Percentiles rank a stretch among this genome's conserved stretches.
phyloP scores from a whole-genome alignment of 768 basidiomycete species.

The Calocera cornea region DNA sequence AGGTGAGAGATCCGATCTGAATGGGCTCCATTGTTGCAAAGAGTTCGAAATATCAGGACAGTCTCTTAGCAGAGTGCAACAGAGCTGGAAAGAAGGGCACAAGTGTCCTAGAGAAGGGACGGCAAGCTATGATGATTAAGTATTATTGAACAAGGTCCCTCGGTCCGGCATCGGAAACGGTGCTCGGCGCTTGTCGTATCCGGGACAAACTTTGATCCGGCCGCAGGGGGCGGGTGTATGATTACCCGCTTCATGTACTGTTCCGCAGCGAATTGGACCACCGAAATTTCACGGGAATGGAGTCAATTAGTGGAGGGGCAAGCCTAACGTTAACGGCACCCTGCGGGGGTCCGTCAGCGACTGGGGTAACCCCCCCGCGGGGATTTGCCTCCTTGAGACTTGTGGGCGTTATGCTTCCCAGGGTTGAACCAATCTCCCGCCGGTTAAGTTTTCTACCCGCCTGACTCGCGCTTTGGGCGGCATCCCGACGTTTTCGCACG shows the following conservation, averaged over 20 bases:
- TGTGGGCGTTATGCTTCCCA: not conserved
- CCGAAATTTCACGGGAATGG: not conserved
- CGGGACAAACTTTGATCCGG: not conserved
- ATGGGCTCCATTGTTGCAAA: constrained; percentile 6
- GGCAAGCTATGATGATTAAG: not conserved
- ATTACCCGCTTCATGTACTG: not conserved
- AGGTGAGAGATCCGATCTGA: constrained; percentile 13
- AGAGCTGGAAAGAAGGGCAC: not conserved
- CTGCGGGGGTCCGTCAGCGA: not conserved
- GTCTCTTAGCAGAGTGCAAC: not conserved
- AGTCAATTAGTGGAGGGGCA: not conserved
- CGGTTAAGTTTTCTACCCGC: not conserved
- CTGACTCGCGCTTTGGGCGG: not conserved
- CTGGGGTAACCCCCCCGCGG: not conserved
- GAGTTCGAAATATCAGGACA: not conserved
- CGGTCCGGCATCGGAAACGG: not conserved
- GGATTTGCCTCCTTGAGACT: not conserved
- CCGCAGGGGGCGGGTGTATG: not conserved
- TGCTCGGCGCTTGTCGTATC: not conserved
- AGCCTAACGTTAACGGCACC: not conserved
- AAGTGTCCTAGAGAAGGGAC: not conserved
- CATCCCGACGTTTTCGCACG: not conserved
- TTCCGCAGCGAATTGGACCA: not conserved
- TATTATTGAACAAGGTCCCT: not conserved
- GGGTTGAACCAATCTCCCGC: not conserved